Base-by-base conservation (phyloP, 352 stramenopile genomes). In the Halophytophthora batemanensis region DNA sequence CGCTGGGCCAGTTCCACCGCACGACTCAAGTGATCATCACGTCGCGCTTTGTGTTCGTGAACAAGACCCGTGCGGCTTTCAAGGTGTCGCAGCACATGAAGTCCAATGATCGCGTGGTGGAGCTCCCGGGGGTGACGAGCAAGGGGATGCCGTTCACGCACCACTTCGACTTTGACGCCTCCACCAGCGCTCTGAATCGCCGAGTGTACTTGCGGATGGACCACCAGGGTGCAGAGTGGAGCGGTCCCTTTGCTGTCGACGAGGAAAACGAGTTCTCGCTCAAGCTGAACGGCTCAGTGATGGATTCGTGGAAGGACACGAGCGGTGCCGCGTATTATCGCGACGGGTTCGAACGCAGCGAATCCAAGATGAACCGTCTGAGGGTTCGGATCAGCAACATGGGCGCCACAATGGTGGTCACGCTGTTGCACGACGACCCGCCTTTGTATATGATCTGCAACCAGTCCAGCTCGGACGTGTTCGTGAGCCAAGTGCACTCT, bases 371-470 rank as follows among this genome's bases (percentile, higher is more conserved):
- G 68, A 66, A 87, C 37, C 76, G 85, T 4, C 56, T 95, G 8
- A 84, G 81, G 58, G 57, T 95, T 28, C 78, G 79, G 1, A 92
- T 95, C 41, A 81, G 65, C 58, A 87, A 69, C 14, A 74, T 93
- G 28, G 85, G 81, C 1, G 72, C 85, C 1, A 92, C 75, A 31
- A 87, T 95, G 57, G 81, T 93, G 28, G 65, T 95, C 18, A 95
- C 74, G 18, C 61, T 95, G 2, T 59, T 78, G 53, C 66, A 65
- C 13, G 85, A 95, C 31, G 77, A 90, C 34, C 85, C 85, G 12
- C 75, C 85, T 1, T 92, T 93, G 82, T 93, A 90, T 44, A 66
- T 93, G 37, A 87, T 95, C 15, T 74, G 77, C 54, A 95, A 95
- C 42, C 74, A 93, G 43, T 91, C 85, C 14, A 84, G 64, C 38